These are phyloP conservation scores for Leishmania tropica DNA, from an alignment of 208 protist genomes.

Conservation along the genomic window DNA sequence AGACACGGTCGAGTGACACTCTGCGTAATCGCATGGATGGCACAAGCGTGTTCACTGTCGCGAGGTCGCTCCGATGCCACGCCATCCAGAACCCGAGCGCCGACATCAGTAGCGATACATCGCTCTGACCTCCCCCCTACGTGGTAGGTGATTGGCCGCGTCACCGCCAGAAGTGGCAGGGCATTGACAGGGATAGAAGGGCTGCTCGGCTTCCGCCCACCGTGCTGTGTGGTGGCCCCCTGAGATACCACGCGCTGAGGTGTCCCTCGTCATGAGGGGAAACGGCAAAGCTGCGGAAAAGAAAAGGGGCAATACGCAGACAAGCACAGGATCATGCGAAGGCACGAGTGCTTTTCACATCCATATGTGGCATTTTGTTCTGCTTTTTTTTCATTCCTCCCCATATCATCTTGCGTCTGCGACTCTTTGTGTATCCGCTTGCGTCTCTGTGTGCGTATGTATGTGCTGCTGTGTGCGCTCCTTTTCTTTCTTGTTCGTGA, in stretches of 20 bases:
- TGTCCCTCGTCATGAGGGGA: too few species aligned
- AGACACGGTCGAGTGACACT: neutral
- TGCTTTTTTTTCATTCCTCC: neutral
- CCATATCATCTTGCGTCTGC: too few species aligned
- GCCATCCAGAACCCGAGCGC: neutral
- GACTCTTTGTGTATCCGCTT: neutral
- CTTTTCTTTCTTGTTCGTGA: neutral
- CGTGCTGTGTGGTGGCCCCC: too few species aligned
- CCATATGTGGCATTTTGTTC: neutral
- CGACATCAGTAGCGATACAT: neutral
- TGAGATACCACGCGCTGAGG: too few species aligned
- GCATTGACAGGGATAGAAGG: neutral
- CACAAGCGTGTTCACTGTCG: neutral
- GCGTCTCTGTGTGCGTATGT: neutral
- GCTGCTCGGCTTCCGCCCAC: neutral
- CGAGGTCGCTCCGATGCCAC: neutral
- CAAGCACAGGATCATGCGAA: neutral
- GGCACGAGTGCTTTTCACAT: neutral
- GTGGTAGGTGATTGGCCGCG: neutral
- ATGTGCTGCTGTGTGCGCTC: neutral
- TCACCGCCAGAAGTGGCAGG: neutral
- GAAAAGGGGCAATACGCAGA: neutral
- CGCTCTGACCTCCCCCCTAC: neutral
- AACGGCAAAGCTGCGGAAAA: neutral
- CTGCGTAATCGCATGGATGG: neutral